Evolutionary conservation across 768 basidiomycete genomes (phyloP).

Genomic region (Russula abietina): DNA sequence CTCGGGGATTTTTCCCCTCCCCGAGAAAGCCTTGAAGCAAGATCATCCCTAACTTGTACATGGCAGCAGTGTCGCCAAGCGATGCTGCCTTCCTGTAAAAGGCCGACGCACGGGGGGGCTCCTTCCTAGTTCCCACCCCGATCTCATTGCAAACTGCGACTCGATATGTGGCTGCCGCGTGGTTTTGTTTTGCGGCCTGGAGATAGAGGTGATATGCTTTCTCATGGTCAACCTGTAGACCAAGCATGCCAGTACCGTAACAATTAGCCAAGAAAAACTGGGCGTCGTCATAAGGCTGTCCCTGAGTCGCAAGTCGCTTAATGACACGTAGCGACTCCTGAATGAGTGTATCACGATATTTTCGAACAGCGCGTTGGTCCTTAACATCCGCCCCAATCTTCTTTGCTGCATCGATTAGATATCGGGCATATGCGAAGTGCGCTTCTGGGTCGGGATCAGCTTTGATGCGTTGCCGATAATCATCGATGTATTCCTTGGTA

Average conservation of each 20-base stretch:
- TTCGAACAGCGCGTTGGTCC: slow-evolving; percentile 80
- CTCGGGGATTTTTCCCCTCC: slow-evolving; percentile 79
- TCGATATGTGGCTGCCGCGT: slow-evolving; percentile 89
- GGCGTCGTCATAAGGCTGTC: slow-evolving; percentile 88
- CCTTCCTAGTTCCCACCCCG: slow-evolving; percentile 89
- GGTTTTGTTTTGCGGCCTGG: slow-evolving; percentile 96
- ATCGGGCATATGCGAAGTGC: slow-evolving; percentile 97
- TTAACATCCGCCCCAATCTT: slow-evolving; percentile 69
- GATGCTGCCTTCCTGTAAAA: slow-evolving; percentile 98
- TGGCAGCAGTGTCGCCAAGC: slow-evolving; percentile 92
- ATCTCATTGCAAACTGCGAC: slow-evolving; percentile 99
- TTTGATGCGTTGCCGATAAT: slow-evolving; percentile 96
- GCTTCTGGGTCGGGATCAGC: slow-evolving; percentile 97
- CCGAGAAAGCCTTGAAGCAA: slow-evolving; percentile 78
- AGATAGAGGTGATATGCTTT: slow-evolving; percentile 95
- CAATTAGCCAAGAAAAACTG: slow-evolving; percentile 99
- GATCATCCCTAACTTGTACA: slow-evolving; percentile 99
- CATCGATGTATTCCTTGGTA: slow-evolving; percentile 94
- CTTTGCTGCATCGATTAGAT: slow-evolving; percentile 96
- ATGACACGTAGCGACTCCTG: slow-evolving; percentile 88
- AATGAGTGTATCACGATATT: slow-evolving; percentile 84
- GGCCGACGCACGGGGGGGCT: slow-evolving; percentile 81
- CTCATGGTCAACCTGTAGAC: slow-evolving; percentile 96
- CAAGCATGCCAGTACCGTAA: slow-evolving; percentile 90
- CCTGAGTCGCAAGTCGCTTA: slow-evolving; percentile 87